Conservation (phyloP, 23 red algal species). For the Agarophyton chilense region DNA sequence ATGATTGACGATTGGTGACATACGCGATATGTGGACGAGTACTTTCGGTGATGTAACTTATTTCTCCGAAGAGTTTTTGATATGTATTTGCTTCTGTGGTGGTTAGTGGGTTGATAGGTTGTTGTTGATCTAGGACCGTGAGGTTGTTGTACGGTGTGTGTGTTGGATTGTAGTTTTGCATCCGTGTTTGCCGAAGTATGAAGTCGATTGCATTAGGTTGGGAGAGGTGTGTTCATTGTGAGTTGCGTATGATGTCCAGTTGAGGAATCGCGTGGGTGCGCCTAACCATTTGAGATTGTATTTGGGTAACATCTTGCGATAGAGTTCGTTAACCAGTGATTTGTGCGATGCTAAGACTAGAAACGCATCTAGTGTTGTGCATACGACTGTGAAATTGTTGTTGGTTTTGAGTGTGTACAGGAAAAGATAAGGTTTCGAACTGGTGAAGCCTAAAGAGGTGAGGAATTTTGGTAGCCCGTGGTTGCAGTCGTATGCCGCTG, state of each 20-base stretch:
- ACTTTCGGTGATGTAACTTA: neutral
- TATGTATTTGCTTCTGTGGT: neutral
- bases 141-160: neutral
- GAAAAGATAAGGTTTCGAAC: neutral
- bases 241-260: neutral
- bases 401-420: neutral
- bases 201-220: conserved; percentile 1
- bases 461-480: neutral
- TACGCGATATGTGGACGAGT: neutral
- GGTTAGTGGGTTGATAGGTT: neutral
- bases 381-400: neutral
- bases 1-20: too few relatives aligned
- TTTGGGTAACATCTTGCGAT: neutral
- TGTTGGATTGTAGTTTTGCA: neutral
- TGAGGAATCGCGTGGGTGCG: neutral
- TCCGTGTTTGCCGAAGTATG: neutral
- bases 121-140: too few relatives aligned
- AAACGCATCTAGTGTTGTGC: neutral
- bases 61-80: neutral
- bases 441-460: neutral
- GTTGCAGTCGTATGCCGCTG: neutral
- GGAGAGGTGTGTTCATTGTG: neutral
- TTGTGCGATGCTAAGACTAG: neutral
- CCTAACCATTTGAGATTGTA: conserved; percentile 9
- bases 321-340: neutral